Evolutionary conservation across 371 early-diverging fungal genomes (phyloP).

Genomic region (Paraphysoderma sedebokerense): DNA sequence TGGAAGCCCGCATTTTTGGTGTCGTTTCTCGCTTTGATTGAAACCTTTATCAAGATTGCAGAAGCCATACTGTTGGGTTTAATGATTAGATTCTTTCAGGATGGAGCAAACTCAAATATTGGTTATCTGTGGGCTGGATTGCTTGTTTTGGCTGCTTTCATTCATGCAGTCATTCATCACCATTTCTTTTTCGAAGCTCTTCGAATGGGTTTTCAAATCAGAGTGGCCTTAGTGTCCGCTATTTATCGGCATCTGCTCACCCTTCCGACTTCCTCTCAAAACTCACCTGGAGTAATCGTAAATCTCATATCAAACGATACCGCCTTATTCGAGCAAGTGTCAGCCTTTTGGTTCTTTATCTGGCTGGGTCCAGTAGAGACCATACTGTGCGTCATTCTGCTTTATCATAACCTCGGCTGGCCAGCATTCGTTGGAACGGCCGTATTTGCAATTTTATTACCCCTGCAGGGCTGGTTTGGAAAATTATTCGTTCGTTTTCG

Average conservation of each 20-base stretch:
- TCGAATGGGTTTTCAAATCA: not conserved
- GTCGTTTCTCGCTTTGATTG: not conserved
- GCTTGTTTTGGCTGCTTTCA: not conserved
- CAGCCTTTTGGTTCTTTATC: conserved; percentile 5
- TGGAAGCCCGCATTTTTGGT: not conserved
- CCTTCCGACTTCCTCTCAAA: not conserved
- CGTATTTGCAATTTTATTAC: not conserved
- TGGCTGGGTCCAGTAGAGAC: conserved; percentile 11
- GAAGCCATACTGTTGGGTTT: not conserved
- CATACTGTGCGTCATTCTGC: conserved; percentile 5
- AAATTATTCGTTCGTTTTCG: conserved; percentile 5
- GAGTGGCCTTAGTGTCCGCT: not conserved
- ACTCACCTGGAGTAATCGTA: conserved; percentile 8
- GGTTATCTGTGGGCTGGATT: not conserved
- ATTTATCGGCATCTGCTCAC: not conserved
- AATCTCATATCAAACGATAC: conserved; percentile 16
- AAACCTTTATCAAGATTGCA: not conserved
- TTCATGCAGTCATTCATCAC: not conserved
- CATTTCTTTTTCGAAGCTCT: not conserved
- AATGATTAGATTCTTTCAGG: not conserved
- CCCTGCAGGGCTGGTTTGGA: not conserved
- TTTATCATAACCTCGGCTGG: conserved; percentile 8
- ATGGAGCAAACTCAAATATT: not conserved
- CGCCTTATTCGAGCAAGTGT: conserved; percentile 8
- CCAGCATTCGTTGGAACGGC: not conserved